phyloP scores from a whole-genome alignment of 768 basidiomycete species.

The Boletus sp. region DNA sequence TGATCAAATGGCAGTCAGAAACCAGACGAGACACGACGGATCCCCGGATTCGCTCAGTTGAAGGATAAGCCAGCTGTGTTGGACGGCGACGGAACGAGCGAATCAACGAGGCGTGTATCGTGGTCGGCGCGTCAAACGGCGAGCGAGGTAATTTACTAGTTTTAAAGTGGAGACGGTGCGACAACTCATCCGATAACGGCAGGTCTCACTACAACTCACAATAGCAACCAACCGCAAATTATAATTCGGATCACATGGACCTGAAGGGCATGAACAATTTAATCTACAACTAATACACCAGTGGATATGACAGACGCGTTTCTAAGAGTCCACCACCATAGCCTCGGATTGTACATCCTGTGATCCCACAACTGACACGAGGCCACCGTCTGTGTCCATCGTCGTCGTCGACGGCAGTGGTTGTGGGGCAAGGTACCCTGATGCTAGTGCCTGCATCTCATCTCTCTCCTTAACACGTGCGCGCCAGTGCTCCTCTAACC shows the following conservation, averaged over 20 bases:
- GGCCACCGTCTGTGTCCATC: slow-evolving; percentile 1
- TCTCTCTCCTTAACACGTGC: slow-evolving; percentile 30
- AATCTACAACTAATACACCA: background rate
- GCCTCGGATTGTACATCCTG: slow-evolving; percentile 5
- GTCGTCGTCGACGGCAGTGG: background rate
- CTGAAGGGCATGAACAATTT: background rate
- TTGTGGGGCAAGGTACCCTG: slow-evolving; percentile 14
- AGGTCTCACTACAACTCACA: slow-evolving; percentile 7
- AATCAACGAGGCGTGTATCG: slow-evolving; percentile 1
- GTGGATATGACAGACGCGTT: background rate
- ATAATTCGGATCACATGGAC: background rate
- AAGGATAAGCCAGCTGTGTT: slow-evolving; percentile 3
- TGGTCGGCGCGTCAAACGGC: slow-evolving; percentile 13
- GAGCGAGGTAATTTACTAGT: slow-evolving; percentile 6
- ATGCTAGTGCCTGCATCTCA: slow-evolving; percentile 18
- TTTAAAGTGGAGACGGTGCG: slow-evolving; percentile 5
- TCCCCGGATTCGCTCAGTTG: slow-evolving; percentile 30
- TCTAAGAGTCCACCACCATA: slow-evolving; percentile 21
- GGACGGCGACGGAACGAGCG: background rate
- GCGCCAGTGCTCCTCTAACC: slow-evolving; percentile 41
- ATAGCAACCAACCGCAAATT: slow-evolving; percentile 16
- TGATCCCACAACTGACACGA: background rate
- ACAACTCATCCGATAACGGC: slow-evolving; percentile 20
- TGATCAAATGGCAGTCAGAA: slow-evolving; percentile 36
- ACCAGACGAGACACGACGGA: slow-evolving; percentile 48